Evolutionary conservation across 2,329 filamentous ascomycete genomes (phyloP), one percentile per base, ranked within the genome.

Genomic region (Fonsecaea monophora): DNA sequence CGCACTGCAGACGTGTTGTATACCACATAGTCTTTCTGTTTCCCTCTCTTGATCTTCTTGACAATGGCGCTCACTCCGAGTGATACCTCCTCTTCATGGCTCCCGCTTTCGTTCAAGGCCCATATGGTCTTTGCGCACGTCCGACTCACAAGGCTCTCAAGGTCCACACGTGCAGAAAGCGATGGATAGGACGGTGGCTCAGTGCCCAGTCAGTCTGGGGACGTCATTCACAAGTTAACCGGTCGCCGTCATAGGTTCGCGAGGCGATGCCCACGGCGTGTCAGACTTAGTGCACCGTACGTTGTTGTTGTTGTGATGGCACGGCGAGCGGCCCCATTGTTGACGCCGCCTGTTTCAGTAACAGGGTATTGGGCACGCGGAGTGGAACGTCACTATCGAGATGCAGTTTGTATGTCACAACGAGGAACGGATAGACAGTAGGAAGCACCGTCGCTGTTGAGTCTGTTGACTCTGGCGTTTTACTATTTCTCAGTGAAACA

Each of bases 221-320:
- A 93, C 7, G 88, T 96, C 42, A 84, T 98, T n/a, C 86, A 85
- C 59, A 86, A 94, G 68, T 92, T 25, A 25, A 25, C 25, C 25
- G 25, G 25, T 25, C 89, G 70, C 86, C 94, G 71, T 82, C 87
- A 67, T 85, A 92, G 55, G 94, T 91, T 0, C 82, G 84, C n/a
- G 89, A 89, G 0, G 69, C 80, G 0, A 83, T 93, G 1, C 94
- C 94, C 0, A 82, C 85, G 0, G 87, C 86, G 10, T 99, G 94
- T 81, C 82, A 80, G 54, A 74, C 83, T 56, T 99, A 95, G 81
- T 97, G 97, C 78, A 71, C 82, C 12, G 79, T 82, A 18, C 97
- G 97, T 81, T 99, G 94, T 85, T 99, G 95, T 94, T 25, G 21
- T 21, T 21, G 25, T 25, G 87, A 97, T 77, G 94, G 95, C 15